These are phyloP conservation scores for Claviceps sp. DNA, from an alignment of 2,329 filamentous ascomycete species.

Conservation along the genomic window DNA sequence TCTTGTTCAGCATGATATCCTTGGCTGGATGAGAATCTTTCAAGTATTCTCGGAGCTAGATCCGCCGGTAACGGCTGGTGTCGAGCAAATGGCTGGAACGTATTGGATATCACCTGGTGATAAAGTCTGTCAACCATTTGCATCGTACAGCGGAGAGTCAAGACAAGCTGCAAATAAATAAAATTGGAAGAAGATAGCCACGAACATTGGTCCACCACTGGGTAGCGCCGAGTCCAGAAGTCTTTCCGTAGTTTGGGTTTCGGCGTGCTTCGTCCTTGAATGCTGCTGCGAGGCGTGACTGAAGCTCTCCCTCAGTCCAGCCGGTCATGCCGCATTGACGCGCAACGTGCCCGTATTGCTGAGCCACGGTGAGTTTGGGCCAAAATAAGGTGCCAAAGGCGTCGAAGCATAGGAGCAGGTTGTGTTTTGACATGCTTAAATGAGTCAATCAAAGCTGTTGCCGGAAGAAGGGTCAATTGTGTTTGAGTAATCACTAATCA, in stretches of 20 bases:
- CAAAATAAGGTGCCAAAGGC: slow-evolving; percentile 52
- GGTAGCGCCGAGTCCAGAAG: slow-evolving; percentile 33
- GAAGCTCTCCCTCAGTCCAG: slow-evolving; percentile 27
- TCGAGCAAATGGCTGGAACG: slow-evolving; percentile 30
- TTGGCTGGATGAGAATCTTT: slow-evolving; percentile 37
- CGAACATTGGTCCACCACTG: slow-evolving; percentile 48
- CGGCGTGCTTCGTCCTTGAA: slow-evolving; percentile 31
- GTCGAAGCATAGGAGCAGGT: slow-evolving; percentile 48
- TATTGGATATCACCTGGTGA: slow-evolving; percentile 37
- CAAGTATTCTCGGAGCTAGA: slow-evolving; percentile 34
- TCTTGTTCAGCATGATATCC: slow-evolving; percentile 38
- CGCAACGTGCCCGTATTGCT: slow-evolving; percentile 42
- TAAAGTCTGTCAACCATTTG: not conserved
- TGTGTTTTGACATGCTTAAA: slow-evolving; percentile 14
- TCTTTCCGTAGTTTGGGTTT: slow-evolving; percentile 47
- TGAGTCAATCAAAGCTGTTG: not conserved
- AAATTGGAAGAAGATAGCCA: not conserved
- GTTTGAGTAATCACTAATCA: no score
- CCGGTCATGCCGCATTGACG: slow-evolving; percentile 32
- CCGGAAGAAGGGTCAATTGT: not conserved
- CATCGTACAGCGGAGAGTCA: not conserved
- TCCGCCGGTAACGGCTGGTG: slow-evolving; percentile 25
- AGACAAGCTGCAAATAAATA: not conserved
- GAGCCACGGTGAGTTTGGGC: slow-evolving; percentile 33
- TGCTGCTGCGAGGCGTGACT: slow-evolving; percentile 22